Base-by-base conservation (phyloP, 768 basidiomycete species). In the Tylopilus plumbeoviolaceoides region DNA sequence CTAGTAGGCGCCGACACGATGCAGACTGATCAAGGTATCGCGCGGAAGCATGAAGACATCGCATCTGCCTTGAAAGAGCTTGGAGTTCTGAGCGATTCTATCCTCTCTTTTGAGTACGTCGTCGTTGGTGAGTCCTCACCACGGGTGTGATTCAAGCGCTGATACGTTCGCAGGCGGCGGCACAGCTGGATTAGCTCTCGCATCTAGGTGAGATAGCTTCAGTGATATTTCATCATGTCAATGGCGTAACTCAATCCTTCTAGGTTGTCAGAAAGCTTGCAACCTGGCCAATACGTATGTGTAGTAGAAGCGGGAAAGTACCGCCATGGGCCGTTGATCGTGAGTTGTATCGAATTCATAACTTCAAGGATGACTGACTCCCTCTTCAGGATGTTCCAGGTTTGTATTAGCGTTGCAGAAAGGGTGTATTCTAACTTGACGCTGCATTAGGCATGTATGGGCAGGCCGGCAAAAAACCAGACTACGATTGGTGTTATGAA, bases 401-500 rank as follows among this genome's bases (percentile, higher is more conserved):
- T 62, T 42, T 39, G 56, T 50, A 21, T 15, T 21, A 10, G 31
- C 27, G 18, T 39, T n/a, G 14, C 17, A 23, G 30, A 30, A 4
- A 7, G 9, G 7, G 8, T 14, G 25, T 17, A 10, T 31, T 27
- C n/a, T 39, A 11, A 14, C n/a, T 3, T 23, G 40, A 3, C 2
- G 25, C 12, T 23, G 15, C 28, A 12, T 25, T 17, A 61, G 60
- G 50, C 15, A 28, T 45, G 17, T 47, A 27, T 21, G 60, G 60
- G 3, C 21, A 21, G 30, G 47, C 52, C 10, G 1, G 20, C 9
- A 27, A 52, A 25, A 27, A 54, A 9, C 31, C 45, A 6, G 54
- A 59, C n/a, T 61, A 50, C 41, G 56, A 62, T 45, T 62, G 60
- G 60, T 30, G 44, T 15, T 61, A 62, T 31, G 14, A 25, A 7